phyloP scores from a whole-genome alignment of 352 stramenopile genomes.

The Globisporangium heterothallicum region DNA sequence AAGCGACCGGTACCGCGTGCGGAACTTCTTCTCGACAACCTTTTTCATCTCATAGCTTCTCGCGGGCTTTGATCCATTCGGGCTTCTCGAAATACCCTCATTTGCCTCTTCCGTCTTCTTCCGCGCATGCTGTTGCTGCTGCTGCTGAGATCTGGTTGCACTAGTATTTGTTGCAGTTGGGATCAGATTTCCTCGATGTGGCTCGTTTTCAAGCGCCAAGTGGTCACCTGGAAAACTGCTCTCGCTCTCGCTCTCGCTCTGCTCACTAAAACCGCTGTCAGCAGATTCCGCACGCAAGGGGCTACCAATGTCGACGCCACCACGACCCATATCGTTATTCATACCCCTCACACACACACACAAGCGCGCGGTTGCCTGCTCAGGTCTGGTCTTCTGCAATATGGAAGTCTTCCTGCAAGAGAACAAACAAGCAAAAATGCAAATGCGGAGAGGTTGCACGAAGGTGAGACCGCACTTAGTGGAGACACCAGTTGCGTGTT shows the following conservation, averaged over 20 bases:
- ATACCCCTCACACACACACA: background rate
- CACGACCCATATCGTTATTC: background rate
- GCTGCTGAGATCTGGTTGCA: conserved; percentile 3
- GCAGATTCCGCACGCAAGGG: background rate
- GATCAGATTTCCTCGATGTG: conserved; percentile 1
- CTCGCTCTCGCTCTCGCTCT: conserved; percentile 5
- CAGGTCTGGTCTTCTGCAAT: no score
- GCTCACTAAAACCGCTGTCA: background rate
- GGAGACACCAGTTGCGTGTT: background rate
- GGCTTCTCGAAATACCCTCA: no score
- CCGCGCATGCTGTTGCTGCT: conserved; percentile 3
- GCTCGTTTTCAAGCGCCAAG: conserved; percentile 11
- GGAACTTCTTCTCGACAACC: conserved; percentile 65
- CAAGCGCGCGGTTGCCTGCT: no score
- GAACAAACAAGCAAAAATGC: no score
- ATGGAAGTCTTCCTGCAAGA: background rate
- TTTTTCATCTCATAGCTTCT: conserved; percentile 40
- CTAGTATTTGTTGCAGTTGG: conserved; percentile 1
- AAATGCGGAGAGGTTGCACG: background rate
- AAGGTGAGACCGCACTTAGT: background rate
- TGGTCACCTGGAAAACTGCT: conserved; percentile 1
- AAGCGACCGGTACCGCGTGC: conserved; percentile 56
- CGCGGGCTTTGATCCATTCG: background rate
- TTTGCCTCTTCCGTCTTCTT: no score
- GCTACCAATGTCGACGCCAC: background rate